Base-by-base conservation (phyloP, 2,329 filamentous ascomycete species). In the Diaporthe humulicola region DNA sequence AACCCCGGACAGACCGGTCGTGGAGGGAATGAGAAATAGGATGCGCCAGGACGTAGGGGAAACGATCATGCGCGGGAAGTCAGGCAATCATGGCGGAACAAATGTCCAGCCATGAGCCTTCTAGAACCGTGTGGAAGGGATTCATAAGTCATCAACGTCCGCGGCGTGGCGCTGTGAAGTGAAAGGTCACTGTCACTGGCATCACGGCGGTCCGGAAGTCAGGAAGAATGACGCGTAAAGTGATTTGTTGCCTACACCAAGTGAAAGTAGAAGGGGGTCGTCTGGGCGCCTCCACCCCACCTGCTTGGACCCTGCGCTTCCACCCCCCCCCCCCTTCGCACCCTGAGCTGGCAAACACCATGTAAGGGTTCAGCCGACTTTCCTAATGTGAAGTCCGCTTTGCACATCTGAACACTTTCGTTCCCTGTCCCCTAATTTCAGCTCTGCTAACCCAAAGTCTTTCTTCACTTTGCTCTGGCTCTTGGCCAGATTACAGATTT, bases 211-310 rank as follows among this genome's bases (percentile, higher is more conserved):
- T n/a, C 14, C 48, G 54, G 28, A 48, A 19, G n/a, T 71, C 15
- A 54, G 19, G 17, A 19, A 14, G 45, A 58, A 54, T 8, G 74
- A 74, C 74, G 74, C 74, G 74, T 74, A 74, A 60, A 74, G 74
- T 76, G 74, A 48, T 42, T 66, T 70, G 50, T 64, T 72, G 70
- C 74, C 73, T 72, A 40, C 61, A 42, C 19, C 56, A 25, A 38
- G 33, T 19, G 4, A 33, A 25, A 25, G 33, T 22, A 57, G 56
- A 22, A 22, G 22, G 57, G 14, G 22, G 19, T 38, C 9, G 7
- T 50, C 45, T 14, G 22, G 45, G 6, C 25, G 28, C 17, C 17
- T n/a, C 25, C 15, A n/a, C 36, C 19, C 5, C 14, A n/a, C 38
- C 38, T n/a, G 25, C 7, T 3, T 4, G 3, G 4, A 38, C 54